Percentiles rank a stretch among this genome's conserved stretches.
phyloP scores from a whole-genome alignment of 2,329 filamentous ascomycete genomes.

The Trichothecium sympodiale region DNA sequence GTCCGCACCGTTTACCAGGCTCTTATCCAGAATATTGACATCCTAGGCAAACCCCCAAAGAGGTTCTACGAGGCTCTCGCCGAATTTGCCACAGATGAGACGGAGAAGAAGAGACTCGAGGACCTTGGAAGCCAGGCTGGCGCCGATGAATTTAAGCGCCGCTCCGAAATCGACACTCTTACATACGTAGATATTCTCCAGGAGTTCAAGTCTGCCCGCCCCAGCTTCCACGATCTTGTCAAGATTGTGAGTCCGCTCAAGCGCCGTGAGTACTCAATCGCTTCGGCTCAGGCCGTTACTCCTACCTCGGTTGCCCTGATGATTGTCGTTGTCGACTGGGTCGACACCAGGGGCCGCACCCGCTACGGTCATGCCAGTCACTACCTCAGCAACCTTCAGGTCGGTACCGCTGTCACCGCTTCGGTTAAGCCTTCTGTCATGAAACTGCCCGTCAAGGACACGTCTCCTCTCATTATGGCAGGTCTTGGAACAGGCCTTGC shows the following conservation, averaged over 20 bases:
- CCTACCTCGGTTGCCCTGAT: slow-evolving; percentile 84
- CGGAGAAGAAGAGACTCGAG: slow-evolving; percentile 70
- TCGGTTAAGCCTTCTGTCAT: slow-evolving; percentile 97
- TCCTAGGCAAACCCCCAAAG: slow-evolving; percentile 94
- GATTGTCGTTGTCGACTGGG: slow-evolving; percentile 96
- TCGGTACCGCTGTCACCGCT: slow-evolving; percentile 73
- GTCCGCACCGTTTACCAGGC: slow-evolving; percentile 90
- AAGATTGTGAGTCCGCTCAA: slow-evolving; percentile 86
- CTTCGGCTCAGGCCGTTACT: slow-evolving; percentile 89
- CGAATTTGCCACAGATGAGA: slow-evolving; percentile 72
- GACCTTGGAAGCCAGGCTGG: slow-evolving; percentile 69
- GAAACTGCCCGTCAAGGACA: slow-evolving; percentile 85
- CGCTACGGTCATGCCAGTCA: slow-evolving; percentile 89
- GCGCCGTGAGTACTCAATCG: slow-evolving; percentile 97
- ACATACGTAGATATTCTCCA: slow-evolving; percentile 85
- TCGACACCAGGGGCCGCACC: slow-evolving; percentile 74
- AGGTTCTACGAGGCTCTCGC: slow-evolving; percentile 91
- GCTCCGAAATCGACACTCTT: slow-evolving; percentile 79
- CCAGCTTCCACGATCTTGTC: slow-evolving; percentile 76
- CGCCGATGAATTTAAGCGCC: slow-evolving; percentile 82
- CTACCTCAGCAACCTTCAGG: slow-evolving; percentile 67
- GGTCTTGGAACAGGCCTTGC: slow-evolving; percentile 96
- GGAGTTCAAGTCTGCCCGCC: slow-evolving; percentile 83
- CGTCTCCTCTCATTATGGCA: slow-evolving; percentile 95
- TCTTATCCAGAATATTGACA: slow-evolving; percentile 84